phyloP scores from a whole-genome alignment of 208 protist species.

The Acanthamoeba divionensis region DNA sequence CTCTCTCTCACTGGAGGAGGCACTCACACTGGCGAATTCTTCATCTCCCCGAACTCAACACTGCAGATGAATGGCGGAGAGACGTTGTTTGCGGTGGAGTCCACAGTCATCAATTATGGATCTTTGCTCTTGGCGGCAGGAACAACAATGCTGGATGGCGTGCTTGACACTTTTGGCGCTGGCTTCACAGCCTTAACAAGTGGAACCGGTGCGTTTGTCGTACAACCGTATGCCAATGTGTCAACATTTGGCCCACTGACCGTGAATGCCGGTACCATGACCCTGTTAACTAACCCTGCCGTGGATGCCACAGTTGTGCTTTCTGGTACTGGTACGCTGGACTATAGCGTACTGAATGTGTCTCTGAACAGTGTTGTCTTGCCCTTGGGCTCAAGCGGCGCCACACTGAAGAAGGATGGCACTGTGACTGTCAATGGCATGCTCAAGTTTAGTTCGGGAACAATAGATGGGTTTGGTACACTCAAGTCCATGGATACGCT shows the following conservation, averaged over 20 bases:
- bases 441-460: neutral
- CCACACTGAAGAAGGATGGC: no score
- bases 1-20: neutral
- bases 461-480: neutral
- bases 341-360: neutral
- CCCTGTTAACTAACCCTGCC: slow-evolving; percentile 4
- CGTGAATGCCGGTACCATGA: neutral
- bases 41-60: no score
- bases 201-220: neutral
- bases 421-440: neutral
- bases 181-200: neutral
- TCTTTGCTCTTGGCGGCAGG: no score
- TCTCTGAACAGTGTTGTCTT: neutral
- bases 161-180: neutral
- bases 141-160: neutral
- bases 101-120: no score
- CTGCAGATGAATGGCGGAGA: no score
- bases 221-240: neutral
- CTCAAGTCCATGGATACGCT: slow-evolving; percentile 17
- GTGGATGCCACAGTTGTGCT: slow-evolving; percentile 23
- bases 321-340: neutral
- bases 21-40: slow-evolving; percentile 31
- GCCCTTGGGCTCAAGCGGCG: neutral
- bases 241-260: neutral
- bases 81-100: no score